Percentiles rank a stretch among this genome's conserved stretches.
These are phyloP conservation scores for Plicaturopsis crispa DNA, from an alignment of 768 basidiomycete species.

Conservation along the genomic window DNA sequence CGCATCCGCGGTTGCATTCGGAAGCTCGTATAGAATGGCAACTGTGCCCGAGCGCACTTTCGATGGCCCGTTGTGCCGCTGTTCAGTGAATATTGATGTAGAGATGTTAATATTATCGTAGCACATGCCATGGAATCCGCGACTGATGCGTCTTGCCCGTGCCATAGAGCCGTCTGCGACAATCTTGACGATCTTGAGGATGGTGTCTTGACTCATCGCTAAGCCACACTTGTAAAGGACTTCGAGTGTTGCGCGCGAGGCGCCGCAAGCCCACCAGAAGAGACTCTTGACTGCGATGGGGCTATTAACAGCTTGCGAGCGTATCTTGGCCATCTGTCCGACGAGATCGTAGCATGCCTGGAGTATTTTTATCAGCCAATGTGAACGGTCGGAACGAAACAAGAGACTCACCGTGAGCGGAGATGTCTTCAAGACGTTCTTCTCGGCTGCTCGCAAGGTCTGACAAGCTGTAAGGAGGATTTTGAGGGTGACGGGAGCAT, in stretches of 20 bases:
- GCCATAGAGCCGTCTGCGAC: not conserved
- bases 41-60: constrained; percentile 31
- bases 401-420: not conserved
- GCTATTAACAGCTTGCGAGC: not conserved
- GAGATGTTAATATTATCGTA: constrained; percentile 22
- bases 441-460: not conserved
- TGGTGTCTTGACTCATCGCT: not conserved
- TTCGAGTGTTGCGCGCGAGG: not conserved
- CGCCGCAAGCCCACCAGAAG: not conserved
- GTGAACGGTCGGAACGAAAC: not conserved
- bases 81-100: constrained; percentile 23
- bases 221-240: not conserved
- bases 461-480: not conserved
- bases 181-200: not conserved
- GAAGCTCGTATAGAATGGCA: constrained; percentile 20
- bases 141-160: not conserved
- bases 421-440: not conserved
- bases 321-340: not conserved
- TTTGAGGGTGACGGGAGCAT: not conserved
- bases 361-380: not conserved
- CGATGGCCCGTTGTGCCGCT: constrained; percentile 13
- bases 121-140: constrained; percentile 3
- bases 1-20: constrained; percentile 10
- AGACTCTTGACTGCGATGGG: not conserved
- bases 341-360: not conserved